Evolutionary conservation across 179 eudicot genomes (phyloP), one percentile per base, ranked within the genome.

Genomic region (Beta lomatogona): DNA sequence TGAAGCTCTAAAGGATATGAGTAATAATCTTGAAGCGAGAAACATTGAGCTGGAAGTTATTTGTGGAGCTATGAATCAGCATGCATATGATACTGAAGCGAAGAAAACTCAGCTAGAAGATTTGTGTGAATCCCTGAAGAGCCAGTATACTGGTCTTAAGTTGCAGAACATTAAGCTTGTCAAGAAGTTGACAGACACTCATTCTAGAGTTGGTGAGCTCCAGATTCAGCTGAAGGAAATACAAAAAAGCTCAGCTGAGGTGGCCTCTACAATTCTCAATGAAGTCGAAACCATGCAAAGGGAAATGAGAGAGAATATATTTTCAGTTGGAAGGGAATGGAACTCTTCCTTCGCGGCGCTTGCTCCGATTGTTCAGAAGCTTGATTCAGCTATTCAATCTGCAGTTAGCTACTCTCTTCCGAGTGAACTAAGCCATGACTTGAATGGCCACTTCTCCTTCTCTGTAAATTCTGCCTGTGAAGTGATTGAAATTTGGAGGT

Each of bases 21-120:
- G 79, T 89, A 70, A 58, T 83, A 77, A 78, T 80, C 87, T 88
- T 76, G 97, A 92, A 79, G 87, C 75, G 79, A 88, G 86, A 80
- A 92, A 88, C 72, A 82, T 93, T 71, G 97, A 94, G 86, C 93
- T 90, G 64, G 83, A 86, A 88, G 91, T 94, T 80, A 77, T 91
- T 46, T 91, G 86, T 80, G 97, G 88, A 87, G 86, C 82, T 83
- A 73, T 94, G 77, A 89, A 86, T 80, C 90, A 88, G 82, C 89
- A 88, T 79, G 68, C 85, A 52, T 83, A 50, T 77, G 85, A 86
- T 81, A 81, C 81, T 83, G 92, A 90, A 82, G 91, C 85, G 63
- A 91, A 81, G 71, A 89, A 85, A 77, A 79, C 74, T 82, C 91
- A 89, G 81, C 90, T 90, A 84, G 82, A 86, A 78, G 74, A 61